Evolutionary conservation across 805 yeast species (phyloP), one percentile per base, ranked within the genome.

Genomic region (Zygosaccharomyces siamensis): DNA sequence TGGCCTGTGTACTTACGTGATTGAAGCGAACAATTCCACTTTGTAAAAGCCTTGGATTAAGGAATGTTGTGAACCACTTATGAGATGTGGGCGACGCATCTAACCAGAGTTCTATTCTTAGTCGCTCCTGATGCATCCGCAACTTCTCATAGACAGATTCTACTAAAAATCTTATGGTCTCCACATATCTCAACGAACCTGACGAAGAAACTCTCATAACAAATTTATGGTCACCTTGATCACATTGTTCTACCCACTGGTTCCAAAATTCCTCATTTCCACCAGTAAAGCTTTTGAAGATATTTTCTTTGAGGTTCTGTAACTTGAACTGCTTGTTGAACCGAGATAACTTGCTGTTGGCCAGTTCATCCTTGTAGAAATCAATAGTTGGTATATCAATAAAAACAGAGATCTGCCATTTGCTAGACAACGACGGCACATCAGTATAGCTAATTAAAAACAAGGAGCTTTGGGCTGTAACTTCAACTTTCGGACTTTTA

Each of bases 351-450:
- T 57, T 61, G 11, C 51, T 52, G 43, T 63, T 60, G 14, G 53
- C 52, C 26, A 64, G 45, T 48, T 64, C 66, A 52, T 65, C 68
- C 37, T 59, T 63, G 50, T 66, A 62, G 49, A 62, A 65, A 47
- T 66, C 70, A 3, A 66, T 64, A 6, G 68, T 58, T 1, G 70
- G 69, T 7, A 66, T 63, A 53, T 66, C 70, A 21, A 65, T 60
- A 45, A 59, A 64, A 12, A 66, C 43, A 26, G 52, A 52, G 5
- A 64, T 51, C 36, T 58, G 54, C 45, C 60, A 60, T 12, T 53
- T 49, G n/a, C 14, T 43, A 7, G 31, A 43, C 18, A 35, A 16
- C 31, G 52, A 43, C 40, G 55, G 57, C 10, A 61, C 54, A 43
- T 66, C 66, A 3, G 67, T 62, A 42, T 64, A 66, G 12, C 53